These are phyloP conservation scores for Cyberlindnera veronae DNA, from an alignment of 805 yeast genomes.

Conservation along the genomic window DNA sequence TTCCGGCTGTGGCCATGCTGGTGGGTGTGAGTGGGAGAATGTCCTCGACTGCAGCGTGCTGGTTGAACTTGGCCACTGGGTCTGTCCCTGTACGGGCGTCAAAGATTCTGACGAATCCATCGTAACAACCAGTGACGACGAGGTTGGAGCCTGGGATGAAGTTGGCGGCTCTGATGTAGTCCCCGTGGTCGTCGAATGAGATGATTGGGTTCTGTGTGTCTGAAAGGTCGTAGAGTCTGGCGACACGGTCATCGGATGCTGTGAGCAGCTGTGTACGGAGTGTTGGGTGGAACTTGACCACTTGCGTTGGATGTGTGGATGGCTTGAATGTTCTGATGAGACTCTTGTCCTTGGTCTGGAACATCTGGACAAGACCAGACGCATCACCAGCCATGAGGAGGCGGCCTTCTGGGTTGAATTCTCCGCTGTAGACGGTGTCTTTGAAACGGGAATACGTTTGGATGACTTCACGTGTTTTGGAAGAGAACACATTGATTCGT, in stretches of 20 bases:
- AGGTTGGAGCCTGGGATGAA: conserved; percentile 79
- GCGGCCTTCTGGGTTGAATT: conserved; percentile 88
- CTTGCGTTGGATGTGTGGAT: conserved; percentile 85
- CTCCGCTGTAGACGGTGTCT: conserved; percentile 90
- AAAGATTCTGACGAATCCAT: conserved; percentile 77
- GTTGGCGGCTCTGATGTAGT: conserved; percentile 80
- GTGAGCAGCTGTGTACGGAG: conserved; percentile 72
- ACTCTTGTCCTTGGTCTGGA: conserved; percentile 81
- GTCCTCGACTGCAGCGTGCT: conserved; percentile 81
- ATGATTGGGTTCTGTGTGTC: conserved; percentile 70
- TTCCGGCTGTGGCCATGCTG: conserved; percentile 70
- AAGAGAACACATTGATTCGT: conserved; percentile 85
- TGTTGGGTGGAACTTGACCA: conserved; percentile 85
- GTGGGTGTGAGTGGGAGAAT: conserved; percentile 73
- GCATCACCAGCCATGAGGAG: conserved; percentile 93
- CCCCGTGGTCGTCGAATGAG: conserved; percentile 72
- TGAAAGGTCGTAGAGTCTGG: conserved; percentile 84
- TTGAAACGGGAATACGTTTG: conserved; percentile 85
- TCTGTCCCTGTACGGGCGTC: conserved; percentile 65
- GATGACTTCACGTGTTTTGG: conserved; percentile 89
- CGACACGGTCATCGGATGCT: conserved; percentile 87
- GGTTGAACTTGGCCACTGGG: conserved; percentile 65
- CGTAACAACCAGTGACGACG: conserved; percentile 92
- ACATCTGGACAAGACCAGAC: conserved; percentile 86
- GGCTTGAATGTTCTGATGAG: conserved; percentile 79